phyloP scores from a whole-genome alignment of 2,329 filamentous ascomycete species.

The Acarospora socialis region DNA sequence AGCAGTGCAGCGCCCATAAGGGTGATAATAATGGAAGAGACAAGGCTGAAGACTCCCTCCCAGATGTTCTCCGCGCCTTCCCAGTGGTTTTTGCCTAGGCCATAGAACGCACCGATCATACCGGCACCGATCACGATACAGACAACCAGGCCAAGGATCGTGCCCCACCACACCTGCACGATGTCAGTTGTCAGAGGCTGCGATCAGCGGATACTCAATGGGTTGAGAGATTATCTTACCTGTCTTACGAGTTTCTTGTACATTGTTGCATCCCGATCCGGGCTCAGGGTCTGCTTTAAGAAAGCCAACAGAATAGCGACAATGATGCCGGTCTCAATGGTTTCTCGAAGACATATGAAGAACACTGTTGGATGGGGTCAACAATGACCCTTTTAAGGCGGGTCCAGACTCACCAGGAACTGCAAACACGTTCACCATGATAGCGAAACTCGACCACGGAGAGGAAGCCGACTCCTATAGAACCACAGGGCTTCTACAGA shows the following conservation, averaged over 20 bases:
- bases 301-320: constrained; percentile 78
- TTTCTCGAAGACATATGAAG: constrained; percentile 81
- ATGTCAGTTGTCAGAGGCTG: too few relatives aligned
- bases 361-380: constrained; percentile 41
- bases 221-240: constrained; percentile 24
- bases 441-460: too few relatives aligned
- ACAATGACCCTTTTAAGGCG: neutral
- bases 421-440: constrained; percentile 57
- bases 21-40: constrained; percentile 68
- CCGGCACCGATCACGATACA: constrained; percentile 51
- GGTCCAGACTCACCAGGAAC: constrained; percentile 40
- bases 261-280: constrained; percentile 43
- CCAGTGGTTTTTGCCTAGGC: constrained; percentile 53
- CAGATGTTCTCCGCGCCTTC: constrained; percentile 58
- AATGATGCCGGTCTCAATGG: constrained; percentile 69
- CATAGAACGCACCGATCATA: constrained; percentile 62
- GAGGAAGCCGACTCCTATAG: neutral
- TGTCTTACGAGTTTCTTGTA: constrained; percentile 57
- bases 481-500: constrained; percentile 8
- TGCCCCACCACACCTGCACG: constrained; percentile 52
- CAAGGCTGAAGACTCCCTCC: constrained; percentile 63
- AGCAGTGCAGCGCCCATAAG: constrained; percentile 68
- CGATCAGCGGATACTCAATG: constrained; percentile 4
- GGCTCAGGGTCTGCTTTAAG: constrained; percentile 64
- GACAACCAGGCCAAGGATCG: constrained; percentile 46